Base-by-base conservation (phyloP, 1,284 basidiomycete genomes). In the Rhodotorula sp. region DNA sequence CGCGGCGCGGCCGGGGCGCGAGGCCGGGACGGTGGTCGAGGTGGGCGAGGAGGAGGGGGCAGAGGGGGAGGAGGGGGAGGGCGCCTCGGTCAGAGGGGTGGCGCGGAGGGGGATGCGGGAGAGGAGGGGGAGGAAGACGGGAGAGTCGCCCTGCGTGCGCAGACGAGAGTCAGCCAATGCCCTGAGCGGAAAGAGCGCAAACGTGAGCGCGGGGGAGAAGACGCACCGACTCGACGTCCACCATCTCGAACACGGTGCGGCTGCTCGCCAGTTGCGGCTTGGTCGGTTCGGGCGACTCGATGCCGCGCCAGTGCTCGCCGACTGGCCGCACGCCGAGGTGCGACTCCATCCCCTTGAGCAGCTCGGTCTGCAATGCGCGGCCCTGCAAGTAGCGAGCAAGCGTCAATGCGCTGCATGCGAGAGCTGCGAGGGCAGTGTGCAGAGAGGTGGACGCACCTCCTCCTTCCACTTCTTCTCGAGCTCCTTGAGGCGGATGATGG, bases 401-500 rank as follows among this genome's bases (percentile, higher is more conserved):
- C 3, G 13, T n/a, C 4, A 16, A 23, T 45, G 48, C 8, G 16
- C 23, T 19, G 14, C 21, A 46, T 13, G 3, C 17, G 4, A n/a
- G 27, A 9, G 46, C 45, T n/a, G 7, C 4, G 42, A 19, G 25
- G 25, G 49, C 23, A 25, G 25, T 34, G 55, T 1, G 5, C 9
- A 60, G 19, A 42, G 49, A 42, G 23, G 5, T 34, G 4, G n/a
- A 42, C 74, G 41, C 50, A 71, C 76, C 61, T 75, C 90, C 87
- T 90, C 86, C 78, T 83, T 81, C 88, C 87, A 91, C 61, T 85
- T 83, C 56, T 82, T 80, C 80, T 93, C 91, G 73, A 91, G 82
- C 48, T 89, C 88, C 80, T 93, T 92, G 77, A 93, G 81, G 55
- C 90, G 85, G 58, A 93, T 81, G 67, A 92, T 89, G 0, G 91